Percentiles rank a stretch among this genome's conserved stretches.
These are phyloP conservation scores for Trichoderma hamatum DNA, from an alignment of 2,329 filamentous ascomycete genomes.

Conservation along the genomic window DNA sequence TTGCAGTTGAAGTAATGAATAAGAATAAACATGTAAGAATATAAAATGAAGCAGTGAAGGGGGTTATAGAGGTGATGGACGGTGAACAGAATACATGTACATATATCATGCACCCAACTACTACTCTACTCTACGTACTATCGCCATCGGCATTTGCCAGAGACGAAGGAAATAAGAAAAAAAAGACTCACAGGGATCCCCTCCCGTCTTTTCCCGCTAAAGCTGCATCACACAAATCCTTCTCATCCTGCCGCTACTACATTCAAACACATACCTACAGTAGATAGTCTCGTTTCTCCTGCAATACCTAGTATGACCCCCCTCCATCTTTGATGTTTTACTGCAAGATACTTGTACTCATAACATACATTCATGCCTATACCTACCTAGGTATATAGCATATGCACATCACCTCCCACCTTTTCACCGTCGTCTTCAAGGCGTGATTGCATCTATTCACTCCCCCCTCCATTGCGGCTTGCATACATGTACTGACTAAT, in stretches of 20 bases:
- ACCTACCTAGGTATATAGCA: no score
- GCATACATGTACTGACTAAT: no score
- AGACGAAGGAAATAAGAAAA: background rate
- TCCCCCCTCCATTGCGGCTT: no score
- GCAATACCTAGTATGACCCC: background rate
- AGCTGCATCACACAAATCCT: background rate
- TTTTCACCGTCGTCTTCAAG: no score
- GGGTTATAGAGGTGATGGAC: background rate
- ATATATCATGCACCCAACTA: background rate
- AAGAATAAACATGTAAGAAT: no score
- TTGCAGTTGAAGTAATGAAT: background rate
- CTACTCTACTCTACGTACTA: background rate
- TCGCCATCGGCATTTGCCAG: background rate
- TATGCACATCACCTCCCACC: no score
- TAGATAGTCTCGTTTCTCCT: background rate
- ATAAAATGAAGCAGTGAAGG: no score
- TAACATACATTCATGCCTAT: no score
- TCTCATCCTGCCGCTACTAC: background rate
- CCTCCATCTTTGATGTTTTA: background rate
- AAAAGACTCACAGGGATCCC: background rate
- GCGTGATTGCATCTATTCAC: no score
- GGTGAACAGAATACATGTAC: background rate
- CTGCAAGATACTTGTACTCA: background rate
- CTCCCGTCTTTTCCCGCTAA: background rate
- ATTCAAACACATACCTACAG: background rate